Conservation (phyloP, 371 early-diverging fungal species). For the Mucor racemosus region DNA sequence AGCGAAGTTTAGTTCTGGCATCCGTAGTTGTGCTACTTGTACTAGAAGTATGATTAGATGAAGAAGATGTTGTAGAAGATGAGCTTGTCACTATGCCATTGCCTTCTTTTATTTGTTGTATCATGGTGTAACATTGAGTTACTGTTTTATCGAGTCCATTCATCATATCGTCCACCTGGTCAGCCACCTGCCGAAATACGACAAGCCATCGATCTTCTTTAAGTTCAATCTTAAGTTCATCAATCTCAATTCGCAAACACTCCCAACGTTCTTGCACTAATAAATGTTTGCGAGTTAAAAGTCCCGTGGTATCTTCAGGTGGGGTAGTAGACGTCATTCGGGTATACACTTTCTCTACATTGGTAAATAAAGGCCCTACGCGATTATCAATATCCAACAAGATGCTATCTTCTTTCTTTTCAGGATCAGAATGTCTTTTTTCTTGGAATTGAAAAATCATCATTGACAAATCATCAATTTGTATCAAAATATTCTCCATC, state of each 20-base stretch:
- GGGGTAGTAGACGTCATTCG: slow-evolving; percentile 44
- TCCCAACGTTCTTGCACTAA: slow-evolving; percentile 56
- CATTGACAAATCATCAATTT: slow-evolving; percentile 45
- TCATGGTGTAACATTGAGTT: slow-evolving; percentile 56
- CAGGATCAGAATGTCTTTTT: slow-evolving; percentile 21
- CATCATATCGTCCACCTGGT: slow-evolving; percentile 66
- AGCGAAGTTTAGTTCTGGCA: slow-evolving; percentile 44
- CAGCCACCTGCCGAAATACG: slow-evolving; percentile 61
- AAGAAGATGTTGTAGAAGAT: slow-evolving; percentile 13
- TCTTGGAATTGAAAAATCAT: slow-evolving; percentile 54
- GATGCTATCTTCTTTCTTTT: slow-evolving; percentile 45
- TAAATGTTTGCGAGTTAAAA: slow-evolving; percentile 42
- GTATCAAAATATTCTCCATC: slow-evolving; percentile 40
- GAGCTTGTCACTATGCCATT: slow-evolving; percentile 13
- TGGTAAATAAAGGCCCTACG: slow-evolving; percentile 56
- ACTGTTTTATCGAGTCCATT: slow-evolving; percentile 63
- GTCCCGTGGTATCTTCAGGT: slow-evolving; percentile 41
- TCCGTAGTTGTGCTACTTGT: slow-evolving; percentile 4
- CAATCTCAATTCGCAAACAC: slow-evolving; percentile 44
- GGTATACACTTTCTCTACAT: slow-evolving; percentile 60
- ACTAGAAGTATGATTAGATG: slow-evolving; percentile 16
- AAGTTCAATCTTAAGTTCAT: slow-evolving; percentile 58
- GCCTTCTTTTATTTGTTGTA: slow-evolving; percentile 46
- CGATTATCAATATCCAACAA: slow-evolving; percentile 58
- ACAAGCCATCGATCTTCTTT: slow-evolving; percentile 66